Conservation (phyloP, 2,329 filamentous ascomycete genomes). For the Xylariaceae sp. region DNA sequence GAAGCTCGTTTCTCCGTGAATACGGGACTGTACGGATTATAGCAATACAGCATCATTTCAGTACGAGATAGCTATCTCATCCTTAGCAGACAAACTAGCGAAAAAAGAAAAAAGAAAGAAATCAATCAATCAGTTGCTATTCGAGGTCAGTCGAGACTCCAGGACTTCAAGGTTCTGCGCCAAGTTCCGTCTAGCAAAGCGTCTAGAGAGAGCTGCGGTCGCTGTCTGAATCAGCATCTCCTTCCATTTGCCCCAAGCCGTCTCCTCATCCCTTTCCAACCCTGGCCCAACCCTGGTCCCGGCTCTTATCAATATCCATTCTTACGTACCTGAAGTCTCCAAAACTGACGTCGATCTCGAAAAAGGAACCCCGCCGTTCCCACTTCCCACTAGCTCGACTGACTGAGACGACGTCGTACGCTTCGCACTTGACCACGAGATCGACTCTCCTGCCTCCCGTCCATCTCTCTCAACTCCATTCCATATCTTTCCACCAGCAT, state of each 20-base stretch:
- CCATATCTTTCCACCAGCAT: neutral
- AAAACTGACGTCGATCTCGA: conserved; percentile 8
- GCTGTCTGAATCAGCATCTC: neutral
- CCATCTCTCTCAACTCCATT: neutral
- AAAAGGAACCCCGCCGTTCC: conserved; percentile 6
- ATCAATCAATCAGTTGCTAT: neutral
- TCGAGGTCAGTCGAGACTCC: no score
- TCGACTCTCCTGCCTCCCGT: neutral
- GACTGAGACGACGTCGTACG: neutral
- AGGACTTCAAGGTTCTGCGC: no score
- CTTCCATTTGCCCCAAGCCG: neutral
- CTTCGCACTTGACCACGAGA: neutral
- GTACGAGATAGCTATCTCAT: no score
- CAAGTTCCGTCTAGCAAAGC: no score
- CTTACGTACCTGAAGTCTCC: neutral
- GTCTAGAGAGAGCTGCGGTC: neutral
- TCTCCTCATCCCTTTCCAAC: no score
- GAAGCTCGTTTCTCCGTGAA: neutral
- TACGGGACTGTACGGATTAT: neutral
- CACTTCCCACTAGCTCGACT: neutral
- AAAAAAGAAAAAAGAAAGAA: neutral
- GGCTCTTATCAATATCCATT: neutral
- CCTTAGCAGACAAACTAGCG: no score
- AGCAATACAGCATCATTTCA: no score
- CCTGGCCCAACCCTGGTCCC: neutral